Evolutionary conservation across 305 asterid genomes (phyloP).

Genomic region (Fraxinus baroniana): DNA sequence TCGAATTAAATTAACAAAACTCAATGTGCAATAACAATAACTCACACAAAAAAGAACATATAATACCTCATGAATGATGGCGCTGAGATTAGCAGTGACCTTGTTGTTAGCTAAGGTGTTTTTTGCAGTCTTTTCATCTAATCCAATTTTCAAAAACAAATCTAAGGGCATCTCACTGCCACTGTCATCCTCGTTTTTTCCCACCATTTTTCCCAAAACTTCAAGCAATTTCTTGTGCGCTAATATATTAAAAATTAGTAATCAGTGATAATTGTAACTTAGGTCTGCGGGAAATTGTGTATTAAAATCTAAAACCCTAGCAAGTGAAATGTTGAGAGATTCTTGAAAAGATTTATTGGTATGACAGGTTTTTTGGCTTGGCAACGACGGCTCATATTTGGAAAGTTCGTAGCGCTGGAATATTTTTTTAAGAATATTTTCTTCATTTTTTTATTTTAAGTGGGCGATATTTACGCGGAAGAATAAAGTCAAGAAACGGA

Average conservation of each 20-base stretch:
- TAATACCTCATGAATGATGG: conserved; percentile 81
- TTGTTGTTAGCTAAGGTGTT: conserved; percentile 83
- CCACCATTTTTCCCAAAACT: conserved; percentile 38
- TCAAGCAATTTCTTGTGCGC: neutral
- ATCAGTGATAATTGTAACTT: neutral
- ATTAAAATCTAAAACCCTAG: conserved; percentile 24
- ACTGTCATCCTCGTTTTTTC: conserved; percentile 34
- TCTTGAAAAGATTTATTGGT: conserved; percentile 12
- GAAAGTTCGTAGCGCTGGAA: conserved; percentile 14
- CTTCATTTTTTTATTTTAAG: neutral
- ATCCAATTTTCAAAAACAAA: conserved; percentile 70
- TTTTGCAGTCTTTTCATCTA: conserved; percentile 81
- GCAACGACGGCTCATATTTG: conserved; percentile 30
- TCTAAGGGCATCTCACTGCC: conserved; percentile 49
- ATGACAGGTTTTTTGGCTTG: conserved; percentile 23
- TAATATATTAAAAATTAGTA: neutral
- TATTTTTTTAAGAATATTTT: neutral
- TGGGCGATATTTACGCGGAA: neutral
- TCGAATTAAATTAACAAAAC: neutral
- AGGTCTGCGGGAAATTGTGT: neutral
- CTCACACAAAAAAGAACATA: neutral
- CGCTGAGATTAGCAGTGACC: conserved; percentile 72
- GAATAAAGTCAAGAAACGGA: neutral
- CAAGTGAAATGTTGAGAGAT: conserved; percentile 5
- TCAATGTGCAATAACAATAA: conserved; percentile 25